These are phyloP conservation scores for Salix arbutifolia DNA, from an alignment of 345 rosid species.

Conservation along the genomic window DNA sequence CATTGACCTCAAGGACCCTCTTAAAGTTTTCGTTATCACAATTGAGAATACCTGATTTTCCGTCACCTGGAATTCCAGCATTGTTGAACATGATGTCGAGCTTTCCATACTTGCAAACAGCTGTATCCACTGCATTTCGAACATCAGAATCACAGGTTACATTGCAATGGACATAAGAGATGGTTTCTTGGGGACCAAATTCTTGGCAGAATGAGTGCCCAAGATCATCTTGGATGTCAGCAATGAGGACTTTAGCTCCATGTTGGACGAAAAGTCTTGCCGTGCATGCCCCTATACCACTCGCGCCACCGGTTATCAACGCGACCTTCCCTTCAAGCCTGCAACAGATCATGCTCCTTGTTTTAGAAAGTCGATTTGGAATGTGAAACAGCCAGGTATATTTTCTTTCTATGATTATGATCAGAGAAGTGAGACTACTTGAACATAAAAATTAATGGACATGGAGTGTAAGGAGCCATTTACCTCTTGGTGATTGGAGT, in stretches of 20 bases:
- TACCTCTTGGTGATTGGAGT: constrained; percentile 1
- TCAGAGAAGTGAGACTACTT: not conserved
- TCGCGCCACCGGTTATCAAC: constrained; percentile 18
- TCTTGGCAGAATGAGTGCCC: constrained; percentile 3
- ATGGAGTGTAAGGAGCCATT: not conserved
- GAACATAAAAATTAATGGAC: too few relatives aligned
- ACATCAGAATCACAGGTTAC: constrained; percentile 24
- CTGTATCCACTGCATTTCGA: constrained; percentile 17
- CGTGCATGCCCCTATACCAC: constrained; percentile 19
- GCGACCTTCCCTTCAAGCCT: constrained; percentile 14
- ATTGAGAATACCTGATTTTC: not conserved
- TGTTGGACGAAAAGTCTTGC: constrained; percentile 10
- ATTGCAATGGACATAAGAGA: constrained; percentile 22
- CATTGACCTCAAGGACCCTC: constrained; percentile 16
- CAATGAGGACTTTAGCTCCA: constrained; percentile 20
- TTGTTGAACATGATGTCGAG: constrained; percentile 34
- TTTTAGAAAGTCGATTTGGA: constrained; percentile 7
- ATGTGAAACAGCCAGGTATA: constrained; percentile 18
- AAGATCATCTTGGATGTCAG: constrained; percentile 18
- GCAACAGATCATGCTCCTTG: not conserved
- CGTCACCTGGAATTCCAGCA: constrained; percentile 14
- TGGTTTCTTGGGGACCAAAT: not conserved
- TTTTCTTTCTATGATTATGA: constrained; percentile 25
- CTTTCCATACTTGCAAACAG: constrained; percentile 25
- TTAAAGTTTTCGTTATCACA: constrained; percentile 5